Percentiles rank a stretch among this genome's conserved stretches.
These are phyloP conservation scores for Gossypium schwendimanii DNA, from an alignment of 441 rosid species.

Conservation along the genomic window DNA sequence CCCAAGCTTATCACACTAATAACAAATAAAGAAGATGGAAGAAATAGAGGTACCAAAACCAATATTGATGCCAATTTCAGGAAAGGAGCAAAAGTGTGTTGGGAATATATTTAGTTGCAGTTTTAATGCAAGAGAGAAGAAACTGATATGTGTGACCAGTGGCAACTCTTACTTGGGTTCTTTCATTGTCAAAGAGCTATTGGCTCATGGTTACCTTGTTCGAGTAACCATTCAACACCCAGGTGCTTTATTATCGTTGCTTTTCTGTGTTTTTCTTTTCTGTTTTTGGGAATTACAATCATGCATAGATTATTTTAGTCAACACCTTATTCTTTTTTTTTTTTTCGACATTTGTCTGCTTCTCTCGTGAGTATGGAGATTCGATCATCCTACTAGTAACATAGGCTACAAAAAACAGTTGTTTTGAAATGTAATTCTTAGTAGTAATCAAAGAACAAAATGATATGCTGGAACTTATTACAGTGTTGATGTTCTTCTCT, in stretches of 20 bases:
- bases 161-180: constrained; percentile 34
- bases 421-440: too few species aligned
- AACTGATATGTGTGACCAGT: constrained; percentile 34
- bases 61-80: neutral
- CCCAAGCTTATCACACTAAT: neutral
- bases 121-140: constrained; percentile 23
- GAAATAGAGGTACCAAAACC: constrained; percentile 14
- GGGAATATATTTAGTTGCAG: constrained; percentile 9
- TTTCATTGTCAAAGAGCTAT: constrained; percentile 24
- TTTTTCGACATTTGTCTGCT: too few species aligned
- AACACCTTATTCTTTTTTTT: too few species aligned
- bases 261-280: neutral
- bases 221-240: constrained; percentile 30
- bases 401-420: too few species aligned
- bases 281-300: neutral
- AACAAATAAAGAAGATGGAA: constrained; percentile 5
- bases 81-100: constrained; percentile 11
- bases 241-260: constrained; percentile 12
- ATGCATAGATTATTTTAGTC: neutral
- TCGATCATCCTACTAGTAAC: too few species aligned
- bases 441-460: too few species aligned
- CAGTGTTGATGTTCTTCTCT: neutral
- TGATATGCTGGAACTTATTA: neutral
- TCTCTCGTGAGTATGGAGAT: too few species aligned
- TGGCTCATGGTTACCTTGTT: constrained; percentile 31